A percentile compares a stretch with the other conserved stretches of the same genome.
These are phyloP conservation scores for Podospora pseudopauciseta DNA, from an alignment of 495 filamentous ascomycete genomes.

Conservation along the genomic window DNA sequence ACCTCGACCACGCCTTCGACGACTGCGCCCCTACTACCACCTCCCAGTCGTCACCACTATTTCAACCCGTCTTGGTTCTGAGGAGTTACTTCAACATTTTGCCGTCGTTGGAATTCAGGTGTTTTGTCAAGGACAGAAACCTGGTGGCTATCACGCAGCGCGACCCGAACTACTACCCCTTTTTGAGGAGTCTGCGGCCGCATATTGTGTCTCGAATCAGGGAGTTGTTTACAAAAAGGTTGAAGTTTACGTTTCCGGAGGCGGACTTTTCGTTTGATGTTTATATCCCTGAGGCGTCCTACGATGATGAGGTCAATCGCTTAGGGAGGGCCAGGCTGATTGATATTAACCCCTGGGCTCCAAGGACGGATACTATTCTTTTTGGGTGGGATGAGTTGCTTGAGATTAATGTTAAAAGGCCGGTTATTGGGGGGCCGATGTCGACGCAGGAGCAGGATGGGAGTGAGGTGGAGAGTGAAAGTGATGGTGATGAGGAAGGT, in stretches of 20 bases:
- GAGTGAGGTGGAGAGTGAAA: constrained; percentile 32
- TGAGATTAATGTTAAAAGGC: constrained; percentile 56
- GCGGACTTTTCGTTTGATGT: constrained; percentile 83
- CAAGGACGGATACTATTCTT: constrained; percentile 78
- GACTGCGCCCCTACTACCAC: constrained; percentile 53
- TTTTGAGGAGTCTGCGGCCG: constrained; percentile 63
- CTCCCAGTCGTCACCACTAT: constrained; percentile 21
- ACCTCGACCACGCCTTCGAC: constrained; percentile 89
- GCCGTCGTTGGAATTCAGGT: constrained; percentile 88
- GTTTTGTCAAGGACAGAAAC: constrained; percentile 76
- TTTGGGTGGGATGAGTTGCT: constrained; percentile 91
- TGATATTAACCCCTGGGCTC: constrained; percentile 95
- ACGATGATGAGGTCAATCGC: constrained; percentile 46
- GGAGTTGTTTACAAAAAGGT: constrained; percentile 69
- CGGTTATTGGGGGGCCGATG: constrained; percentile 40
- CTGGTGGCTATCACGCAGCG: constrained; percentile 84
- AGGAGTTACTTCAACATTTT: constrained; percentile 84
- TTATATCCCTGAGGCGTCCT: constrained; percentile 76
- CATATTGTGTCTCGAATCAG: constrained; percentile 59
- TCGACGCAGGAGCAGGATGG: constrained; percentile 36
- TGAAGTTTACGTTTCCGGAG: constrained; percentile 72
- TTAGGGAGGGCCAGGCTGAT: constrained; percentile 70
- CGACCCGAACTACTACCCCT: constrained; percentile 85
- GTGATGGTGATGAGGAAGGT: constrained; percentile 44
- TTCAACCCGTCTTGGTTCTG: constrained; percentile 61